Conservation (phyloP, 169 alveolate species). For the Cryptosporidium andersoni region DNA sequence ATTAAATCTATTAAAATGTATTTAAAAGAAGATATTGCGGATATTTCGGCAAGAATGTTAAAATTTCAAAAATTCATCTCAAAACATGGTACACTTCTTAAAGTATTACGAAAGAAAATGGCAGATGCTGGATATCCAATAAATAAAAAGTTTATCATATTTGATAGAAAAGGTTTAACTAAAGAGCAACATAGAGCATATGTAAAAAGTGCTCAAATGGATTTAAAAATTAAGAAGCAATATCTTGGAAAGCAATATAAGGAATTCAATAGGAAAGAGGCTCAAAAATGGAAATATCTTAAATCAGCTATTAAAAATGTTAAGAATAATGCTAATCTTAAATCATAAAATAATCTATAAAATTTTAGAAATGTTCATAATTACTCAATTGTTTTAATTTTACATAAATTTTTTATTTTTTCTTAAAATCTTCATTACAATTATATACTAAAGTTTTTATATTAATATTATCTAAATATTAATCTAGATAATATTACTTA, state of each 20-base stretch:
- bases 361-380: neutral
- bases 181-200: slow-evolving; percentile 43
- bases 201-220: slow-evolving; percentile 35
- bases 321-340: neutral
- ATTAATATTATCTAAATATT: neutral
- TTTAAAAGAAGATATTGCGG: slow-evolving; percentile 1
- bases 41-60: slow-evolving; percentile 1
- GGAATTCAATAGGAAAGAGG: slow-evolving; percentile 9
- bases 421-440: neutral
- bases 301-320: neutral
- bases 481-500: slow-evolving; percentile 1
- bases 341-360: no score
- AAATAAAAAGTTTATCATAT: slow-evolving; percentile 27
- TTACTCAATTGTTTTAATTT: neutral
- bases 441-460: neutral
- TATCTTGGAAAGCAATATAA: slow-evolving; percentile 2
- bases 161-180: slow-evolving; percentile 64
- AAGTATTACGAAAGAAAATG: slow-evolving; percentile 29
- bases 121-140: slow-evolving; percentile 56
- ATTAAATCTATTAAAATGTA: slow-evolving; percentile 20
- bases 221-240: slow-evolving; percentile 1
- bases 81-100: slow-evolving; percentile 26
- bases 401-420: neutral
- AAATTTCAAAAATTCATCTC: slow-evolving; percentile 54
- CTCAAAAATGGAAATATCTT: slow-evolving; percentile 25